phyloP scores from a whole-genome alignment of 2,329 filamentous ascomycete species.

The Neofusicoccum cordaticola region DNA sequence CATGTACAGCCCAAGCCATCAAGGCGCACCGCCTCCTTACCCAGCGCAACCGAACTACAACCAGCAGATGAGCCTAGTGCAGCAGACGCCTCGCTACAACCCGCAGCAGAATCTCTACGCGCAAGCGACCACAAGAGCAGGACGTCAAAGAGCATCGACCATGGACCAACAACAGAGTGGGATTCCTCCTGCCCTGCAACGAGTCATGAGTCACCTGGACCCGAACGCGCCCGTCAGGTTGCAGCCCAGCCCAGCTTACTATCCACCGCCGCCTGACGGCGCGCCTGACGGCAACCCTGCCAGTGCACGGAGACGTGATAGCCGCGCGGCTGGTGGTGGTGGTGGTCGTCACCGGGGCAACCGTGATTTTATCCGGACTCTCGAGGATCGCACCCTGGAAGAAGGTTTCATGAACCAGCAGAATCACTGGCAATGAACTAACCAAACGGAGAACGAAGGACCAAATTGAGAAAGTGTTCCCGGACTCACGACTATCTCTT shows the following conservation, averaged over 20 bases:
- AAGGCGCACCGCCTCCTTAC: constrained; percentile 75
- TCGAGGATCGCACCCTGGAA: constrained; percentile 91
- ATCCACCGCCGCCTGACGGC: constrained; percentile 86
- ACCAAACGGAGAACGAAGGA: neutral
- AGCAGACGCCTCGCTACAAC: constrained; percentile 38
- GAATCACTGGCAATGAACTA: constrained; percentile 64
- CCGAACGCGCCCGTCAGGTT: constrained; percentile 90
- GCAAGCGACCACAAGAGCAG: constrained; percentile 72
- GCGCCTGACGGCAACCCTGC: constrained; percentile 64
- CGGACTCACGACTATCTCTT: neutral
- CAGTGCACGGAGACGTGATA: constrained; percentile 71
- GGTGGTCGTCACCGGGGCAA: constrained; percentile 55
- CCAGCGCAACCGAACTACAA: constrained; percentile 62
- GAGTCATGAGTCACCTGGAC: constrained; percentile 93
- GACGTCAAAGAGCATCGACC: constrained; percentile 86
- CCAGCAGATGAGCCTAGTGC: constrained; percentile 56
- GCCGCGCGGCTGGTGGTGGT: constrained; percentile 59
- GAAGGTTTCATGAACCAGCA: constrained; percentile 75
- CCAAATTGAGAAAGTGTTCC: neutral
- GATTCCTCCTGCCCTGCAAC: constrained; percentile 87
- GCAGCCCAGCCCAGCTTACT: constrained; percentile 95
- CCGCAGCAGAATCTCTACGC: constrained; percentile 71
- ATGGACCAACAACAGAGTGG: constrained; percentile 94
- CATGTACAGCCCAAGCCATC: constrained; percentile 68
- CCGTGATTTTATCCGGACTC: constrained; percentile 87